Evolutionary conservation across 1,284 basidiomycete species (phyloP).

Genomic region (Anthracocystis panici-leucophaei): DNA sequence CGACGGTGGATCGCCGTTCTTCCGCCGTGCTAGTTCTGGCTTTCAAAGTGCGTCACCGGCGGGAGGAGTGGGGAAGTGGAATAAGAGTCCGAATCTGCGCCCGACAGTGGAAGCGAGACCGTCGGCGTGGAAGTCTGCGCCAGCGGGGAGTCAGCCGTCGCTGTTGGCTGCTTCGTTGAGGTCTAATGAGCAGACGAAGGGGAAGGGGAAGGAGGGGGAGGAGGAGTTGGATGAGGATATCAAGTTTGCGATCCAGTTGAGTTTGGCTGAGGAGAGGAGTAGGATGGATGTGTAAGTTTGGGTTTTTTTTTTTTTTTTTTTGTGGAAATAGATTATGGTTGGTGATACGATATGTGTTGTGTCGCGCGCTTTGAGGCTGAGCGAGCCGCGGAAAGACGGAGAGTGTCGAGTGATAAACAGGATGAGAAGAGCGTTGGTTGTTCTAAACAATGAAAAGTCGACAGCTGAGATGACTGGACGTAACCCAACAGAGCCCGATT

Average conservation of each 20-base stretch:
- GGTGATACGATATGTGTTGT: too few species aligned
- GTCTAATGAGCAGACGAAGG: constrained; percentile 5
- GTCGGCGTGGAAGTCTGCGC: constrained; percentile 8
- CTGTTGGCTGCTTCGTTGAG: constrained; percentile 25
- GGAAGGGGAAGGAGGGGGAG: constrained; percentile 2
- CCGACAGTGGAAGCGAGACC: constrained; percentile 6
- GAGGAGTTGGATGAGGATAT: constrained; percentile 56
- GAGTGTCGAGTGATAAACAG: too few species aligned
- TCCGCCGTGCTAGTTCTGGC: constrained; percentile 11
- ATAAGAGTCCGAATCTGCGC: constrained; percentile 24
- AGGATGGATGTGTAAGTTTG: neutral
- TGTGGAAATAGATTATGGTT: too few species aligned
- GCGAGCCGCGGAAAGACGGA: too few species aligned
- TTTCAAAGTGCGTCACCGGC: neutral
- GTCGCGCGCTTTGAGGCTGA: too few species aligned
- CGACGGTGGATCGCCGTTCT: neutral
- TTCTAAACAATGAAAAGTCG: too few species aligned
- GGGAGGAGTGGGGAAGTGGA: constrained; percentile 12
- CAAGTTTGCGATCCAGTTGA: constrained; percentile 59
- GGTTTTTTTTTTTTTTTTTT: too few species aligned
- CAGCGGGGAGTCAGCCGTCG: neutral
- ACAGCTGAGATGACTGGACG: too few species aligned
- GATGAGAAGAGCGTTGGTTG: too few species aligned
- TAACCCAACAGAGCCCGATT: too few species aligned
- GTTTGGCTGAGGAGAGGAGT: constrained; percentile 56